phyloP scores from a whole-genome alignment of 1,284 basidiomycete species.

The Rhodotorula mucilaginosa region DNA sequence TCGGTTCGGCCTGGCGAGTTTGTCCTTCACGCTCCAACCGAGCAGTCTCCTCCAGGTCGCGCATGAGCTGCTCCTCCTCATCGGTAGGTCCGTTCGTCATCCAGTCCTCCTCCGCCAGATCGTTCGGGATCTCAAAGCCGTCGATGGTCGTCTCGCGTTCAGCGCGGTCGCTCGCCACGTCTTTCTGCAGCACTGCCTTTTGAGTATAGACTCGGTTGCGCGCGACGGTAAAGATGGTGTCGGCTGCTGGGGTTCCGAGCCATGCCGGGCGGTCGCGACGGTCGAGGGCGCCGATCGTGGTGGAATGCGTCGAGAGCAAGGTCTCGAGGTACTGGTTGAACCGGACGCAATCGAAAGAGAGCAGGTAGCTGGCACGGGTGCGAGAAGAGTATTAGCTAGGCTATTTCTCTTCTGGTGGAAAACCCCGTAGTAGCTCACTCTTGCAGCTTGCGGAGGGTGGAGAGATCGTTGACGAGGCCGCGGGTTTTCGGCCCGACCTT shows the following conservation, averaged over 20 bases:
- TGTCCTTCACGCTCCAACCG: conserved; percentile 43
- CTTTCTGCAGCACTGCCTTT: conserved; percentile 46
- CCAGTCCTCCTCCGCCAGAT: conserved; percentile 39
- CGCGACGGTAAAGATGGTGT: conserved; percentile 80
- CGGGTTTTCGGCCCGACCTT: conserved; percentile 89
- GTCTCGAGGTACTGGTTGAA: conserved; percentile 93
- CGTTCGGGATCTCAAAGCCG: conserved; percentile 44
- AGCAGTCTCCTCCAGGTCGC: conserved; percentile 56
- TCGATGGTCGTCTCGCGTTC: conserved; percentile 42
- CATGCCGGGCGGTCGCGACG: conserved; percentile 69
- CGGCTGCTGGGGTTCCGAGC: conserved; percentile 86
- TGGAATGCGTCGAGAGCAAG: conserved; percentile 68
- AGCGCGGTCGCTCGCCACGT: conserved; percentile 44
- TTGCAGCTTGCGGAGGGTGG: conserved; percentile 78
- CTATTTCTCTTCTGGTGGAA: no score
- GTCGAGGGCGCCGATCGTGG: conserved; percentile 41
- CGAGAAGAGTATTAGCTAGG: background rate
- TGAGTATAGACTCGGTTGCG: conserved; percentile 72
- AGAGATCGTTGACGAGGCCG: conserved; percentile 84
- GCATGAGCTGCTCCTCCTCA: conserved; percentile 34
- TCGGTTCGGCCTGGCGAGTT: background rate
- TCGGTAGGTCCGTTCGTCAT: conserved; percentile 7
- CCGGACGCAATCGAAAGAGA: conserved; percentile 85
- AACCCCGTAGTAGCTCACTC: conserved; percentile 55
- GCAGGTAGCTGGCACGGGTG: conserved; percentile 63